Evolutionary conservation across 2,329 filamentous ascomycete genomes (phyloP), one percentile per base, ranked within the genome.

Genomic region (Cercospora sp.): DNA sequence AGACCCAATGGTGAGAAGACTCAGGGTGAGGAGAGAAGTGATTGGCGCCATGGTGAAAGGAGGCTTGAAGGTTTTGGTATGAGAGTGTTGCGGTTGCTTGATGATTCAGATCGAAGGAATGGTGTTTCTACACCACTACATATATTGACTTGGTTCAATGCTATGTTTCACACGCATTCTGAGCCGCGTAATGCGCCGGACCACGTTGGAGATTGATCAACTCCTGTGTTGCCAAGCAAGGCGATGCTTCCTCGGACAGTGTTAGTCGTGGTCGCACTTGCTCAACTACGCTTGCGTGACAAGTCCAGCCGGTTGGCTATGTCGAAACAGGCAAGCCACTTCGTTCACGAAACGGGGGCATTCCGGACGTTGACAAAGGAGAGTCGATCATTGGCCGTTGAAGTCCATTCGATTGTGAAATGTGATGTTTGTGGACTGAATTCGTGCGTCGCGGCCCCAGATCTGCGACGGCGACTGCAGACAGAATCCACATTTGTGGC

Each of bases 21-120:
- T 67, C n/a, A 69, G 45, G 33, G 70, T 63, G 18, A 72, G 58
- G 31, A 70, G 53, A 6, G 68, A 68, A 48, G 64, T 53, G 30
- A 70, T 48, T 10, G 70, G 67, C 30, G 70, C 61, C 68, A 72
- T 70, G 63, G 36, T 60, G 40, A 26, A n/a, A 33, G 28, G 30
- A 23, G 31, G 51, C 53, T 45, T 18, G 40, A 45, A 55, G 26
- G 7, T 28, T 9, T 26, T 64, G 42, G 60, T 36, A 0, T 65
- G 59, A 36, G 33, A 60, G 20, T 18, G 28, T 23, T 31, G 42
- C 18, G 10, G 5, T 42, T 30, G 26, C 28, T 59, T 45, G 18
- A 36, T 45, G 40, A 28, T 30, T 51, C 18, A 28, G 16, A 10
- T 20, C n/a, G n/a, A 51, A 31, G 13, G 3, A 51, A 62, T 26